Evolutionary conservation across 2,329 filamentous ascomycete genomes (phyloP).

Genomic region (Boeremia lycopersici): DNA sequence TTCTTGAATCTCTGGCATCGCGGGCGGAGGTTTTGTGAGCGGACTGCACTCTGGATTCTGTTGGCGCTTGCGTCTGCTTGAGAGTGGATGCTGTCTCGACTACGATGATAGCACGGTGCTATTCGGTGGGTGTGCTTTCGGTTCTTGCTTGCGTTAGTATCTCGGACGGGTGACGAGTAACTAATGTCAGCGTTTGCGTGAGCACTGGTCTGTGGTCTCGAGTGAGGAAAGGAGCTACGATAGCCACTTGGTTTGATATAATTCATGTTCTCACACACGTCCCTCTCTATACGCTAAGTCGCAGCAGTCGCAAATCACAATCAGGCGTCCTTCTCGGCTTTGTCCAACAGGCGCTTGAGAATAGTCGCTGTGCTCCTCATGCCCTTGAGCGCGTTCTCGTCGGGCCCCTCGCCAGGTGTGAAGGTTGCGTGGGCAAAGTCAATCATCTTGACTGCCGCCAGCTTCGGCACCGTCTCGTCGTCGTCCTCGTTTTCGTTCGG

Average conservation of each 20-base stretch:
- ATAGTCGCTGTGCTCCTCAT: slow-evolving; percentile 74
- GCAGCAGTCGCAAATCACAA: background rate
- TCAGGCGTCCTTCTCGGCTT: slow-evolving; percentile 32
- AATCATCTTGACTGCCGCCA: slow-evolving; percentile 85
- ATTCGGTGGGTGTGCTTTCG: background rate
- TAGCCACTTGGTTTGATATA: too few relatives aligned
- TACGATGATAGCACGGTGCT: background rate
- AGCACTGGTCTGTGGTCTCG: too few relatives aligned
- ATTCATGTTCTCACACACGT: background rate
- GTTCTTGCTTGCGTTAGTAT: too few relatives aligned
- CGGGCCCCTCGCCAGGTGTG: slow-evolving; percentile 79
- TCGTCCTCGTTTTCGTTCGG: slow-evolving; percentile 51
- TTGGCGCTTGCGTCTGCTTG: too few relatives aligned
- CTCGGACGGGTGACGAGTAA: too few relatives aligned
- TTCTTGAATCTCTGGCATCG: too few relatives aligned
- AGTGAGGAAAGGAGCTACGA: too few relatives aligned
- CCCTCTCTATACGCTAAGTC: slow-evolving; percentile 9
- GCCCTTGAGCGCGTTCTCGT: slow-evolving; percentile 81
- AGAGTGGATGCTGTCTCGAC: too few relatives aligned
- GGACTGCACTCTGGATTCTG: too few relatives aligned
- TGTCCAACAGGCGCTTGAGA: slow-evolving; percentile 65
- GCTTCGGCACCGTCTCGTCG: slow-evolving; percentile 60
- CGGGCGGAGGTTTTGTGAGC: too few relatives aligned
- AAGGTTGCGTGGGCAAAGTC: slow-evolving; percentile 95
- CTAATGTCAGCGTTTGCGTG: too few relatives aligned